A percentile compares a stretch with the other conserved stretches of the same genome.
These are phyloP conservation scores for Paramecium octaurelia DNA, from an alignment of 73 alveolate genomes.

Conservation along the genomic window DNA sequence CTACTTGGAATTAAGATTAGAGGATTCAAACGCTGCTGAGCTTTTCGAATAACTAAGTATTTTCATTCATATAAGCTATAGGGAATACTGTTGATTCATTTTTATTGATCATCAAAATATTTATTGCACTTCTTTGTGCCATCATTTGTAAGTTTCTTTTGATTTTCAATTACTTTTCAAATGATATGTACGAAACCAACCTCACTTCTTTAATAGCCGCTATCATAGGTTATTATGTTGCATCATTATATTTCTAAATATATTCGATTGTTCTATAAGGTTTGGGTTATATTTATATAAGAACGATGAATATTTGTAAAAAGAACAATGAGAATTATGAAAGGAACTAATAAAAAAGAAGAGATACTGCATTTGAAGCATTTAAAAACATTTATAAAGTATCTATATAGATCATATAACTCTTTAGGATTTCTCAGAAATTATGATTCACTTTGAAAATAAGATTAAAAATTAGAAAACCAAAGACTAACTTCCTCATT, in stretches of 20 bases:
- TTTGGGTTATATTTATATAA: not conserved
- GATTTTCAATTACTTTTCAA: not conserved
- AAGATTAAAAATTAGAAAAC: not conserved
- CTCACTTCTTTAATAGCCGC: conserved; percentile 5
- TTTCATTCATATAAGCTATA: not conserved
- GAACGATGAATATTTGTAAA: not conserved
- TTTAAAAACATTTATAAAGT: not conserved
- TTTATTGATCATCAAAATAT: not conserved
- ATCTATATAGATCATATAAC: not conserved
- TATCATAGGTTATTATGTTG: not conserved
- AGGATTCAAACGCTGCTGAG: not conserved
- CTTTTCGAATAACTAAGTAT: not conserved
- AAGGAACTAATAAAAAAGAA: not conserved
- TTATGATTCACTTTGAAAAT: not conserved
- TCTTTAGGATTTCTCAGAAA: not conserved
- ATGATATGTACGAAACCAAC: not conserved
- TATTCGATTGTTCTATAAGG: not conserved
- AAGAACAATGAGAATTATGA: not conserved
- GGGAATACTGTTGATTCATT: conserved; percentile 9
- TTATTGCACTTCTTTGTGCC: not conserved
- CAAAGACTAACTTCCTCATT: not conserved
- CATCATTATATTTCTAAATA: not conserved
- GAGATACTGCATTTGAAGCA: not conserved
- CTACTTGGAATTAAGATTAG: not conserved
- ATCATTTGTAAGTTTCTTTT: not conserved